Evolutionary conservation across 345 rosid genomes (phyloP).

Genomic region (Punica granatum): DNA sequence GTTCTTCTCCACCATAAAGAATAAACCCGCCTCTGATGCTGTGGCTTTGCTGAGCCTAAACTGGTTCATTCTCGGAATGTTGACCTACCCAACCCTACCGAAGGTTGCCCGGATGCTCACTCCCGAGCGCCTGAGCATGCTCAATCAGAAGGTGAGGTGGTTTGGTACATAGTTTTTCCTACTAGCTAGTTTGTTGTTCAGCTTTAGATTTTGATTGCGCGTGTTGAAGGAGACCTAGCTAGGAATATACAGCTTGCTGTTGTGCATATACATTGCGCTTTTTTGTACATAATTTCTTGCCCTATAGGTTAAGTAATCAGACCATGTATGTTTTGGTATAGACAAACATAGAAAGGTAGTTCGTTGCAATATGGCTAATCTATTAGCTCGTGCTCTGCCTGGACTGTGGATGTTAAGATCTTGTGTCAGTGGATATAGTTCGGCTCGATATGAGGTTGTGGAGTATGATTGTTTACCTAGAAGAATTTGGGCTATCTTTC

Average conservation of each 20-base stretch:
- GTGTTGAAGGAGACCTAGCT: neutral
- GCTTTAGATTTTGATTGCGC: neutral
- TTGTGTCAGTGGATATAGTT: too few relatives aligned
- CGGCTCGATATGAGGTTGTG: too few relatives aligned
- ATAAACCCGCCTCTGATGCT: constrained; percentile 71
- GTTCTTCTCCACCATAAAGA: constrained; percentile 52
- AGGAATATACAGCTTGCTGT: neutral
- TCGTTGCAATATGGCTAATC: too few relatives aligned
- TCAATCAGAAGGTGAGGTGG: constrained; percentile 17
- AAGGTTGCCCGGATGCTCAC: constrained; percentile 34
- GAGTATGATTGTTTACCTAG: too few relatives aligned
- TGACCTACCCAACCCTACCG: constrained; percentile 61
- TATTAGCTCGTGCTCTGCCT: too few relatives aligned
- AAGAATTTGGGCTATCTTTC: too few relatives aligned
- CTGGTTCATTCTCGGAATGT: constrained; percentile 75
- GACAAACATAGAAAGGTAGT: too few relatives aligned
- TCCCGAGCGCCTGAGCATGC: constrained; percentile 13
- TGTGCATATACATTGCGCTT: neutral
- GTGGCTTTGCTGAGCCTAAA: constrained; percentile 74
- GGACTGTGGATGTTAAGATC: too few relatives aligned
- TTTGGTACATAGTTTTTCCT: constrained; percentile 14
- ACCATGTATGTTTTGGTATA: neutral
- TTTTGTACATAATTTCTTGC: neutral
- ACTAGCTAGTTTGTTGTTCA: constrained; percentile 10
- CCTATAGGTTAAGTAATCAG: neutral